These are phyloP conservation scores for Nicotiana tomentosiformis DNA, from an alignment of 257 asterid species.

Conservation along the genomic window DNA sequence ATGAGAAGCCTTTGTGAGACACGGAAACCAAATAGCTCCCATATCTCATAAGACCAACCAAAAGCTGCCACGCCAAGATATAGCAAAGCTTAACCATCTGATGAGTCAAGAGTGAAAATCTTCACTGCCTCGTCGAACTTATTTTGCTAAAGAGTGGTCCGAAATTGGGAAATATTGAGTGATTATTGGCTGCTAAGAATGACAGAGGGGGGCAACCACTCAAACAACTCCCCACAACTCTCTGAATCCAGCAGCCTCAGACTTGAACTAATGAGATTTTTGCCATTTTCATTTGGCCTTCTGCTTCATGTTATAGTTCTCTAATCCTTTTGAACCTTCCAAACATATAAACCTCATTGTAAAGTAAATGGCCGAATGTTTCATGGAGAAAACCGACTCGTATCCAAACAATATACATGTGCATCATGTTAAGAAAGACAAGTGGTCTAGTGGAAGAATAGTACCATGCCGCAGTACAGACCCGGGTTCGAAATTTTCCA, in stretches of 20 bases:
- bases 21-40: background rate
- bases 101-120: background rate
- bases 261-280: background rate
- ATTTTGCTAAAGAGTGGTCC: background rate
- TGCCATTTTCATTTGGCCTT: background rate
- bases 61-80: background rate
- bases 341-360: background rate
- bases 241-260: background rate
- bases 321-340: too few species aligned
- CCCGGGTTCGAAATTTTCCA: too few species aligned
- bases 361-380: background rate
- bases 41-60: background rate
- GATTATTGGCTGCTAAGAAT: background rate
- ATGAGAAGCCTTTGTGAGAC: slow-evolving; percentile 16
- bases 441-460: too few species aligned
- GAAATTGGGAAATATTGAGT: background rate
- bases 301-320: background rate
- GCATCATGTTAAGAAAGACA: background rate
- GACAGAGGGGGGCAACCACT: background rate
- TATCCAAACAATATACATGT: background rate
- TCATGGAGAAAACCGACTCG: too few species aligned
- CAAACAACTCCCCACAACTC: background rate
- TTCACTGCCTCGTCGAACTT: background rate
- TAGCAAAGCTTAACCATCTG: background rate
- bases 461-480: too few species aligned